Percentiles rank a stretch among this genome's conserved stretches.
Conservation (phyloP, 169 alveolate genomes). For the Plasmodium vinckei region DNA sequence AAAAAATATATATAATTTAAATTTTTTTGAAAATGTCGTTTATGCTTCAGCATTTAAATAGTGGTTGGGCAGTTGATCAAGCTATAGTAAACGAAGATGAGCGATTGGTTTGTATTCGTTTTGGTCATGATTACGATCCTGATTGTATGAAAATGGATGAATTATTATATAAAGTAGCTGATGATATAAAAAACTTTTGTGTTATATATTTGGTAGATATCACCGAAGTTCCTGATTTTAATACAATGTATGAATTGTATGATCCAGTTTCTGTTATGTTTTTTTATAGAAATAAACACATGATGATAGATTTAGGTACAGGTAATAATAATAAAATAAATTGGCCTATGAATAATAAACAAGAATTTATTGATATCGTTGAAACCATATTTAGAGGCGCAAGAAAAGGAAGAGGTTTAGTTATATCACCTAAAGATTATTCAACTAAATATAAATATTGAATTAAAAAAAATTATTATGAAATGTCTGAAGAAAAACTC, state of each 20-base stretch:
- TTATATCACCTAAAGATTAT: constrained; percentile 96
- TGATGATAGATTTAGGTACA: constrained; percentile 99
- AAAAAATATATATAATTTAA: too few relatives aligned
- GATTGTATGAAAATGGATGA: constrained; percentile 99
- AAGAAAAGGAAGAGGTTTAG: constrained; percentile 98
- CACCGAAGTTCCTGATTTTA: constrained; percentile 99
- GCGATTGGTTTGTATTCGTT: constrained; percentile 96
- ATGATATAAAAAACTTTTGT: constrained; percentile 96
- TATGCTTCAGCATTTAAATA: constrained; percentile 97
- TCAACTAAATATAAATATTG: constrained; percentile 94
- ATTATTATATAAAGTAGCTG: constrained; percentile 95
- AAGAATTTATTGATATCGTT: constrained; percentile 97
- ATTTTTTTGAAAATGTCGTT: constrained; percentile 93
- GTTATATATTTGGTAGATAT: constrained; percentile 98
- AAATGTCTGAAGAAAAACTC: background rate
- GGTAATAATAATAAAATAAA: constrained; percentile 98
- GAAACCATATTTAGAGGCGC: constrained; percentile 98
- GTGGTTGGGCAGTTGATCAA: constrained; percentile 99
- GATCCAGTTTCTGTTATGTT: constrained; percentile 99
- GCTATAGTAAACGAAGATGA: constrained; percentile 98
- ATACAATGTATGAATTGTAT: constrained; percentile 98
- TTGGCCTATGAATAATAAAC: constrained; percentile 98
- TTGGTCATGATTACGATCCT: constrained; percentile 98
- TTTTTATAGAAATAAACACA: constrained; percentile 98
- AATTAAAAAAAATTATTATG: constrained; percentile 15